phyloP scores from a whole-genome alignment of 2,329 filamentous ascomycete genomes.

The Helicocarpus griseus region DNA sequence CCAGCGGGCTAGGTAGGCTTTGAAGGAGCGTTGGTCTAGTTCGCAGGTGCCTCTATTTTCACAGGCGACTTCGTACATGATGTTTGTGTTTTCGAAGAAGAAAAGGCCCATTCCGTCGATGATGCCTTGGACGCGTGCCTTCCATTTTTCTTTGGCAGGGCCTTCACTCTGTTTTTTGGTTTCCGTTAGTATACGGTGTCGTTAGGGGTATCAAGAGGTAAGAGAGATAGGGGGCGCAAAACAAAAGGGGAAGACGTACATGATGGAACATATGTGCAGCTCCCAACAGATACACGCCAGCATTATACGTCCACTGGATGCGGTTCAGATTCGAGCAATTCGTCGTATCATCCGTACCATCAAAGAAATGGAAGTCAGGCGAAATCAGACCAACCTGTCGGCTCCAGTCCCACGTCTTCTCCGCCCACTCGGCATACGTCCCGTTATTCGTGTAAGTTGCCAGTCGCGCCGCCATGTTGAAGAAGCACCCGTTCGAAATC shows the following conservation, averaged over 20 bases:
- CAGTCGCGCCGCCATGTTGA: slow-evolving; percentile 38
- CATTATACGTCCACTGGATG: slow-evolving; percentile 57
- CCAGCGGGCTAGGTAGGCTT: slow-evolving; percentile 60
- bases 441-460: slow-evolving; percentile 30
- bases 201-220: background rate
- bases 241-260: slow-evolving; percentile 29
- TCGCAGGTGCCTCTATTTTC: slow-evolving; percentile 54
- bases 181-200: slow-evolving; percentile 6
- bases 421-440: slow-evolving; percentile 30
- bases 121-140: slow-evolving; percentile 45
- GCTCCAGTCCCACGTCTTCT: slow-evolving; percentile 26
- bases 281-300: slow-evolving; percentile 50
- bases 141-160: slow-evolving; percentile 44
- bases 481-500: slow-evolving; percentile 44
- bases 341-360: slow-evolving; percentile 41
- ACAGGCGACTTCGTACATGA: slow-evolving; percentile 59
- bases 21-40: slow-evolving; percentile 63
- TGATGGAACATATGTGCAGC: slow-evolving; percentile 60
- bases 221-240: no score
- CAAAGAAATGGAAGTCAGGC: slow-evolving; percentile 38
- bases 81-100: slow-evolving; percentile 38
- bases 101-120: slow-evolving; percentile 42
- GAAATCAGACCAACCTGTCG: slow-evolving; percentile 36
- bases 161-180: slow-evolving; percentile 31
- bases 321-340: slow-evolving; percentile 55